These are phyloP conservation scores for Mycosphaerella sp. DNA, from an alignment of 2,329 filamentous ascomycete genomes.

Conservation along the genomic window DNA sequence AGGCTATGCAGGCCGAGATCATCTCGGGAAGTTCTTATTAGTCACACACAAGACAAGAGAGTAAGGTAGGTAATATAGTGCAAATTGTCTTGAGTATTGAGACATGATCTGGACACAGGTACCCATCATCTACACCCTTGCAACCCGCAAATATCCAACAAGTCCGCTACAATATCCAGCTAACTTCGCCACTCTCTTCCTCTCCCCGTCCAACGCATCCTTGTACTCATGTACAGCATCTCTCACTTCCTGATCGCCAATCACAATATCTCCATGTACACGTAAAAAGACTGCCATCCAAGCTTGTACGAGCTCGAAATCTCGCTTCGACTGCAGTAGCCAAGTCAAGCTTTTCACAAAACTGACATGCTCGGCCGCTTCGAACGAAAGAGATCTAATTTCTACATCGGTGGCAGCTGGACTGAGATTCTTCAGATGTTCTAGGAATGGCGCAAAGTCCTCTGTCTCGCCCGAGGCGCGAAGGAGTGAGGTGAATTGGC, in stretches of 20 bases:
- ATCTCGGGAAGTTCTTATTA: too few relatives aligned
- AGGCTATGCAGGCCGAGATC: too few relatives aligned
- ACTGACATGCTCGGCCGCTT: conserved; percentile 58
- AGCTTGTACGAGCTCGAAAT: conserved; percentile 90
- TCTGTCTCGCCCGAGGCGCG: conserved; percentile 42
- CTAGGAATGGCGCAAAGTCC: conserved; percentile 63
- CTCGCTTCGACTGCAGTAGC: conserved; percentile 60
- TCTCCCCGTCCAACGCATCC: conserved; percentile 43
- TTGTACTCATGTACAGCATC: conserved; percentile 63
- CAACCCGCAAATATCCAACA: conserved; percentile 24
- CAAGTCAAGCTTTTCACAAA: conserved; percentile 78
- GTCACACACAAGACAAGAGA: too few relatives aligned
- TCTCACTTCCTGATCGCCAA: conserved; percentile 47
- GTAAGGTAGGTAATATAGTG: too few relatives aligned
- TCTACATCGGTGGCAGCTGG: conserved; percentile 86
- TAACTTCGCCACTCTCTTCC: conserved; percentile 66
- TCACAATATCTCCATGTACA: conserved; percentile 61
- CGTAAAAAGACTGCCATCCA: conserved; percentile 96
- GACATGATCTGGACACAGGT: too few relatives aligned
- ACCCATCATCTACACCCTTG: conserved; percentile 19
- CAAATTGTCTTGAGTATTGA: too few relatives aligned
- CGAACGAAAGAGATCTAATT: conserved; percentile 64
- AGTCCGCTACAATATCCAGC: conserved; percentile 41
- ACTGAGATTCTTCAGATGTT: conserved; percentile 70
- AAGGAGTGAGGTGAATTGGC: conserved; percentile 45